Conservation (phyloP, 2,329 filamentous ascomycete genomes). For the Penicillium paneum region DNA sequence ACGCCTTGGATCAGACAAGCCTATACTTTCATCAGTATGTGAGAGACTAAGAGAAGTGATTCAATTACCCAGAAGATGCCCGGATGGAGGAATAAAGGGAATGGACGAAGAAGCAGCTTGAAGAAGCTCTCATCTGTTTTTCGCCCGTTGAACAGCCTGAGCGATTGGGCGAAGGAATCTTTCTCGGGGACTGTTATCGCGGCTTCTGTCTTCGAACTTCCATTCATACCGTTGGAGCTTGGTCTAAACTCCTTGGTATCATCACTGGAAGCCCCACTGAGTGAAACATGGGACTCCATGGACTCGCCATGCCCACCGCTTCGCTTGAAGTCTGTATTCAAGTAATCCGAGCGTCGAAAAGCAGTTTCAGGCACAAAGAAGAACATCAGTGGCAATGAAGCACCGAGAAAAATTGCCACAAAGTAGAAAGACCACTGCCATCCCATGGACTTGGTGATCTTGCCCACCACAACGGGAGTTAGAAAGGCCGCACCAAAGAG, state of each 20-base stretch:
- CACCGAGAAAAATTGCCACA: slow-evolving; percentile 75
- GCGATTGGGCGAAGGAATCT: slow-evolving; percentile 55
- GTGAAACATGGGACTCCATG: slow-evolving; percentile 10
- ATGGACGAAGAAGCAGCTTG: slow-evolving; percentile 65
- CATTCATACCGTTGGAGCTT: neutral
- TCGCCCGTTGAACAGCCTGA: slow-evolving; percentile 73
- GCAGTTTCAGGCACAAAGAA: slow-evolving; percentile 84
- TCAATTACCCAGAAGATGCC: slow-evolving; percentile 70
- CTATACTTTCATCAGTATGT: slow-evolving; percentile 22
- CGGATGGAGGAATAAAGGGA: slow-evolving; percentile 79
- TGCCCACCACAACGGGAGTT: slow-evolving; percentile 86
- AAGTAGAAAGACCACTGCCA: slow-evolving; percentile 90
- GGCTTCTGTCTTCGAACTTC: slow-evolving; percentile 10
- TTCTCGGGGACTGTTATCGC: slow-evolving; percentile 44
- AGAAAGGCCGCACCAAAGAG: slow-evolving; percentile 69
- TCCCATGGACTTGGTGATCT: slow-evolving; percentile 71
- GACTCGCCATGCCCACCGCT: slow-evolving; percentile 26
- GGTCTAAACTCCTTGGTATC: slow-evolving; percentile 9
- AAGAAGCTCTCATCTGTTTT: slow-evolving; percentile 74
- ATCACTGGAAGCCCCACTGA: slow-evolving; percentile 8
- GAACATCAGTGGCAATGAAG: slow-evolving; percentile 66
- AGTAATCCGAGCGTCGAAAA: slow-evolving; percentile 61
- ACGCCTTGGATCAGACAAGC: slow-evolving; percentile 77
- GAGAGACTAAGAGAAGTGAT: slow-evolving; percentile 15
- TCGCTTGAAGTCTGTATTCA: slow-evolving; percentile 66